A percentile compares a stretch with the other conserved stretches of the same genome.
These are phyloP conservation scores for Elsinoe batatas DNA, from an alignment of 2,329 filamentous ascomycete species.

Conservation along the genomic window DNA sequence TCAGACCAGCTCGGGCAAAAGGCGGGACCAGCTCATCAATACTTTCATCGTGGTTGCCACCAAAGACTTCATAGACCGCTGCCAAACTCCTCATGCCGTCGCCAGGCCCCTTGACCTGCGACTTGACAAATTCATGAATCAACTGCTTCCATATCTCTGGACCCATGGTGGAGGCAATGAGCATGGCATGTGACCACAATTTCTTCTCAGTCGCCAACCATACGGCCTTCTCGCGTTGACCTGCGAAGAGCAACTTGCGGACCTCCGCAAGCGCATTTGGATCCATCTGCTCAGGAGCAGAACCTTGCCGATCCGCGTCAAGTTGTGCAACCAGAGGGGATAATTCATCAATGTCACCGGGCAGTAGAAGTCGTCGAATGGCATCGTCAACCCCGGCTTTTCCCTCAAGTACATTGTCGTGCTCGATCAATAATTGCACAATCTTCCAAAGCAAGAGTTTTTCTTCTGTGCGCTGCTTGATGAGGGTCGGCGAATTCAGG, in stretches of 20 bases:
- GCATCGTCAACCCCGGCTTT: conserved; percentile 61
- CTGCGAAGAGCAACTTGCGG: conserved; percentile 61
- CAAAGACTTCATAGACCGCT: conserved; percentile 85
- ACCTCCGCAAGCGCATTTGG: conserved; percentile 60
- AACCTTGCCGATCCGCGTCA: conserved; percentile 15
- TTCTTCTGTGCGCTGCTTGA: conserved; percentile 66
- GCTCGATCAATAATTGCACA: conserved; percentile 68
- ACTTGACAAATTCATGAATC: conserved; percentile 86
- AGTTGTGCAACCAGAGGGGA: conserved; percentile 18
- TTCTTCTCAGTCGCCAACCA: conserved; percentile 90
- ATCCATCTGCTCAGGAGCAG: conserved; percentile 56
- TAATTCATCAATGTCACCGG: conserved; percentile 38
- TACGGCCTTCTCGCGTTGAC: conserved; percentile 81
- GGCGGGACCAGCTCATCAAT: conserved; percentile 91
- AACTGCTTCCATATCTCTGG: conserved; percentile 77
- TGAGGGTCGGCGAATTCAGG: conserved; percentile 44
- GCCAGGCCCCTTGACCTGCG: conserved; percentile 77
- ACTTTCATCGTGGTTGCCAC: conserved; percentile 87
- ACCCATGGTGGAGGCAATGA: conserved; percentile 74
- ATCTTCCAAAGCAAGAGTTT: conserved; percentile 81
- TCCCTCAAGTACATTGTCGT: conserved; percentile 74
- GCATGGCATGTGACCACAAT: conserved; percentile 91
- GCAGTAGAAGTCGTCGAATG: conserved; percentile 64
- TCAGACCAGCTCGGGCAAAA: conserved; percentile 82
- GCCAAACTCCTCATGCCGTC: conserved; percentile 79